Evolutionary conservation across 2,329 filamentous ascomycete genomes (phyloP), one percentile per base, ranked within the genome.

Genomic region (Monosporascus sp.): DNA sequence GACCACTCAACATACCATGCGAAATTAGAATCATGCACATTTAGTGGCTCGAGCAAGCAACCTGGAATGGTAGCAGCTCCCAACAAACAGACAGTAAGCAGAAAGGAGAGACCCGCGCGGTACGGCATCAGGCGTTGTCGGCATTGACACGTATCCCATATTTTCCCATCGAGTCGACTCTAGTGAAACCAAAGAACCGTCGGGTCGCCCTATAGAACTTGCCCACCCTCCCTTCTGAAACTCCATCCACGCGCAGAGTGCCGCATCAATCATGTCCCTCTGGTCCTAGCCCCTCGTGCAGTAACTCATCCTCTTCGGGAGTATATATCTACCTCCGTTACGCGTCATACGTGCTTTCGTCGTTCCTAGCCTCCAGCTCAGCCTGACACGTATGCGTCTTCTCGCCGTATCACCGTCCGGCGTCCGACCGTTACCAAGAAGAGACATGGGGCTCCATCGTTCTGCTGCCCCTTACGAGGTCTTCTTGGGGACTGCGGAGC

Each of bases 401-500:
- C 39, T 53, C 48, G 49, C 58, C 55, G 48, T 61, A 58, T 57
- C 57, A 61, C 55, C 53, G 50, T 57, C n/a, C 57, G 54, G 54
- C 56, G 52, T 60, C 54, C 50, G 53, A 53, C 53, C 35, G 52
- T 57, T 47, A 50, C 53, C 47, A 49, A 36, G 17, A 43, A 54
- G 50, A 48, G 27, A 48, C 50, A 51, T 41, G 48, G 49, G 35
- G 35, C 36, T 48, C 44, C 37, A 41, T 18, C 22, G 14, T 39
- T 6, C 37, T 46, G 9, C n/a, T 7, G 41, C 15, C 35, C n/a
- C 54, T 68, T 80, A 83, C 65, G 80, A 77, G 15, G 82, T 77
- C 78, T 88, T 88, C 80, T 88, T 88, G 67, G 83, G 74, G 57
- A 72, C 78, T 38, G 79, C 75, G 41, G 76, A 74, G 53, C 81